Base-by-base conservation (phyloP, 805 yeast species). In the Cephaloascus fragrans region DNA sequence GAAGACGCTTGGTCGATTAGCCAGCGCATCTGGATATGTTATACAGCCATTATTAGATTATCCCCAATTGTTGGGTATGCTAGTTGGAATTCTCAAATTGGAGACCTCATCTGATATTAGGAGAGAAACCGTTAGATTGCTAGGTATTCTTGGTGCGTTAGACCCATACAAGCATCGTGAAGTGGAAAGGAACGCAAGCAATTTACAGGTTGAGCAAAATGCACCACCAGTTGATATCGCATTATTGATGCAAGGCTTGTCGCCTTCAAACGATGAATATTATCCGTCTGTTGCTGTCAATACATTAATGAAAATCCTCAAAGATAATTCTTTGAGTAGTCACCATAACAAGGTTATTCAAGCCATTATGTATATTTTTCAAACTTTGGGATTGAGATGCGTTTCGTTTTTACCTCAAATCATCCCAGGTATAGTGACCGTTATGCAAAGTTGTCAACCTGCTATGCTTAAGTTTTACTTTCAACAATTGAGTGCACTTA, bases 131-230 rank as follows among this genome's bases (percentile, higher is more conserved):
- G 95, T 93, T 1, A 72, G 90, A 46, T 61, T 93, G 18, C 65
- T 93, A 41, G 99, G 99, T 53, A 88, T 89, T 26, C 64, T 93
- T 33, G 99, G 99, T 45, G 98, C 98, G 0, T 64, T 93, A 36
- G 98, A 93, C 59, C 99, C 99, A 1, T 93, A 90, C 55, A 89
- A 86, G 53, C 94, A 88, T 48, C 77, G 96, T 40, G 96, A 87
- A 49, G 85, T 89, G 8, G 97, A 89, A 53, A 80, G 85, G 41
- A 70, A 69, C 1, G 73, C 82, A 1, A 77, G 73, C 50, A 67
- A 47, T 34, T 61, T 61, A 4, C 65, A 70, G 0, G 81, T 75
- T 1, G 94, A 85, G 46, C 90, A 85, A 44, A 83, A 83, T 51
- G 87, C 90, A 2, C 93, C 96, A 3, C 83, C 97, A 0, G 77